These are phyloP conservation scores for Fusarium incarnatum DNA, from an alignment of 2,329 filamentous ascomycete genomes.

Conservation along the genomic window DNA sequence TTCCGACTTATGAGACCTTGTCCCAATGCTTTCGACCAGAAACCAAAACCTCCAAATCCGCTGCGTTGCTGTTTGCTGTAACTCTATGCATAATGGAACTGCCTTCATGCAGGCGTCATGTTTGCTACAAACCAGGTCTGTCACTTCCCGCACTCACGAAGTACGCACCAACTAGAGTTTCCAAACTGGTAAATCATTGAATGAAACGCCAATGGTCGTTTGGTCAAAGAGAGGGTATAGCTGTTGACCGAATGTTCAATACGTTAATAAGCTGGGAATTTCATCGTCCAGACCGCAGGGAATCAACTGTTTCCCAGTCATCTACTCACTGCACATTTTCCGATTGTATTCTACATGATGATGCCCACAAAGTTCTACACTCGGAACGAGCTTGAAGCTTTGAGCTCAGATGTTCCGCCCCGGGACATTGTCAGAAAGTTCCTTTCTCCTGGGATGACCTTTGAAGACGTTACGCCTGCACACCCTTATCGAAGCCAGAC, in stretches of 20 bases:
- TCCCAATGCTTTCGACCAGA: no score
- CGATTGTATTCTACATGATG: not conserved
- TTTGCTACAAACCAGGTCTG: not conserved
- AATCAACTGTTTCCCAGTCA: not conserved
- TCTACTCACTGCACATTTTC: not conserved
- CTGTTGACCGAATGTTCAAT: not conserved
- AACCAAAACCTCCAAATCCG: no score
- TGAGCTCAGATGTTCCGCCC: not conserved
- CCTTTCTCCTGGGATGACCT: not conserved
- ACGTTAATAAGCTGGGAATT: not conserved
- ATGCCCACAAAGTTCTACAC: not conserved
- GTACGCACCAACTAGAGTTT: not conserved
- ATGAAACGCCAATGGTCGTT: not conserved
- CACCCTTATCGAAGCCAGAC: not conserved
- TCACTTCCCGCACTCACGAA: not conserved
- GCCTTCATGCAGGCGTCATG: not conserved
- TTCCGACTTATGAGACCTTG: accelerated
- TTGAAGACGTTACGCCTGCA: not conserved
- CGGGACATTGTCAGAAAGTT: not conserved
- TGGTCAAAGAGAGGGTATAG: not conserved
- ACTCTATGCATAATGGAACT: accelerated
- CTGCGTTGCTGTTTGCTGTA: not conserved
- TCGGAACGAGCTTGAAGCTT: not conserved
- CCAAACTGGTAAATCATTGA: not conserved
- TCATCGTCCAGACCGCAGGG: not conserved